Percentiles rank a stretch among this genome's conserved stretches.
These are phyloP conservation scores for Peniophora sp. DNA, from an alignment of 1,284 basidiomycete genomes.

Conservation along the genomic window DNA sequence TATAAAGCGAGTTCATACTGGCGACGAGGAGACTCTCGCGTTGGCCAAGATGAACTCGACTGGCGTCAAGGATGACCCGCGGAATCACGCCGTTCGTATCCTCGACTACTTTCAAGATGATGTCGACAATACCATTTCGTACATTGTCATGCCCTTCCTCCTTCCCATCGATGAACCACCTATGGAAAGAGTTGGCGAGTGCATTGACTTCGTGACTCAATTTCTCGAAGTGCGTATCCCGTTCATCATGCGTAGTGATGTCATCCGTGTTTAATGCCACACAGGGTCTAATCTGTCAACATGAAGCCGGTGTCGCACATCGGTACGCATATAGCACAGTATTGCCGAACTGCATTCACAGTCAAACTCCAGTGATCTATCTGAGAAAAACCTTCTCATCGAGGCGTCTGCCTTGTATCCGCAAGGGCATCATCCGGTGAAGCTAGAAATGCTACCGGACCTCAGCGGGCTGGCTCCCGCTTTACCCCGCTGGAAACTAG, in stretches of 20 bases:
- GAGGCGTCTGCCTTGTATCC: not conserved
- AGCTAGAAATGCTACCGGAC: not conserved
- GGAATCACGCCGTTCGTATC: conserved; percentile 19
- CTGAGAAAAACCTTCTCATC: not conserved
- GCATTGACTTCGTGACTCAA: conserved; percentile 18
- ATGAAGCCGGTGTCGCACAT: not conserved
- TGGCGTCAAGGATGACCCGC: conserved; percentile 11
- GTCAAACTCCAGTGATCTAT: too few relatives aligned
- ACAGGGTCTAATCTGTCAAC: not conserved
- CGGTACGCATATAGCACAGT: not conserved
- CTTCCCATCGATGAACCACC: conserved; percentile 11
- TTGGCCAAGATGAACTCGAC: not conserved
- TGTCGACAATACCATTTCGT: conserved; percentile 5
- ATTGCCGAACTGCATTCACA: not conserved
- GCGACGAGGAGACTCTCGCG: not conserved
- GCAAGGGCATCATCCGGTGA: not conserved
- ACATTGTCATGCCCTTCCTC: conserved; percentile 21
- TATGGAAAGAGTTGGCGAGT: conserved; percentile 18
- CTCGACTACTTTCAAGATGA: conserved; percentile 15
- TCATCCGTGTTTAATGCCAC: not conserved
- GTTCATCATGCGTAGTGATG: not conserved
- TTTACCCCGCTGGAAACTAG: not conserved
- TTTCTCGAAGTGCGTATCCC: conserved; percentile 15
- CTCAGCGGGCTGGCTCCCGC: not conserved
- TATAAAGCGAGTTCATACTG: not conserved